Evolutionary conservation across 2,329 filamentous ascomycete species (phyloP), one percentile per base, ranked within the genome.

Genomic region (Exserohilum rostratum): DNA sequence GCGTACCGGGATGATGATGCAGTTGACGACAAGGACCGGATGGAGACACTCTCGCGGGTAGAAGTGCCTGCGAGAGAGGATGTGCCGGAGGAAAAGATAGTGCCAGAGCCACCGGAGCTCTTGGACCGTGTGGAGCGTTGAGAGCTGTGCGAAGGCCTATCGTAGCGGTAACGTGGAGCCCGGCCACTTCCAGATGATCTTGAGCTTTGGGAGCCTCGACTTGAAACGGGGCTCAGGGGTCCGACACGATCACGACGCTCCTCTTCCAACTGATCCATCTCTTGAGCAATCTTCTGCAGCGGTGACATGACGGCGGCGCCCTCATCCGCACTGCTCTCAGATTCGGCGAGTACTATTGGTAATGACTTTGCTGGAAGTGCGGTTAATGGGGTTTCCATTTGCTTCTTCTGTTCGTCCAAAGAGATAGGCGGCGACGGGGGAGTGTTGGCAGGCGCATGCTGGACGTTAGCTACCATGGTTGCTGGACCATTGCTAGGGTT

Each of bases 341-440:
- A 88, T 15, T 80, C 79, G 29, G 76, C 70, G 11, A 79, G 57
- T 15, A 71, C 56, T 6, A 76, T 67, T 3, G 69, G 70, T 2
- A 67, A 60, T 31, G 65, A 62, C 51, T 66, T 70, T 22, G 61
- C 47, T 39, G 65, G 65, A 42, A 61, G 68, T 39, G 72, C 67
- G 27, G 71, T 70, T 9, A 73, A 43, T 11, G 74, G 70, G 6
- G 66, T 57, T 40, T 67, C 65, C 47, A 56, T 61, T 6, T 61
- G 64, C 51, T 86, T 83, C 50, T 79, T 82, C 53, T 86, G 84
- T 66, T 92, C 88, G 66, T 92, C 89, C 20, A 91, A 84, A 0
- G 90, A 93, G 35, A 93, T 90, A 1, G 91, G 90, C 11, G 91
- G 90, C 1, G 90, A 92, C 0, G 92, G 90, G 27, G 91, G 90